A percentile compares a stretch with the other conserved stretches of the same genome.
Conservation (phyloP, 164 flowering plant species). For the Paratinospora sagittata region DNA sequence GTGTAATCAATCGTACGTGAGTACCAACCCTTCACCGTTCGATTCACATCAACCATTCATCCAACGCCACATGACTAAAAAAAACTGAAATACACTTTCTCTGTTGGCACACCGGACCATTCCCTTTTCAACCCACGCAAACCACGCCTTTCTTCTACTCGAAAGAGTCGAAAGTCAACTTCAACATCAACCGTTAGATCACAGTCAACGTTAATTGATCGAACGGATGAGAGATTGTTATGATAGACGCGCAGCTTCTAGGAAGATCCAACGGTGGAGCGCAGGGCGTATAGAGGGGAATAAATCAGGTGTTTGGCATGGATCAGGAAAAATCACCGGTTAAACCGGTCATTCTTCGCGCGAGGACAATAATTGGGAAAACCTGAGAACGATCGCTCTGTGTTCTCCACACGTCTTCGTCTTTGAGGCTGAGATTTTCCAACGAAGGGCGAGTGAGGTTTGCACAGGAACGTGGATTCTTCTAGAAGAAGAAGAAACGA, state of each 20-base stretch:
- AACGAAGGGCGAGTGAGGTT: not conserved
- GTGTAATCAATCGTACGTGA: not conserved
- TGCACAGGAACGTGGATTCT: no score
- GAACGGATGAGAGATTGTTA: no score
- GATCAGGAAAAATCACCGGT: no score
- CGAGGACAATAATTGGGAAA: not conserved
- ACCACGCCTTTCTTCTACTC: not conserved
- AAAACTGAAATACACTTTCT: not conserved
- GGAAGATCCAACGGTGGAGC: no score
- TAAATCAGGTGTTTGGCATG: no score
- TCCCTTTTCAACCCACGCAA: not conserved
- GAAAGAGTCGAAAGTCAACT: no score
- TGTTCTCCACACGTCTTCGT: constrained; percentile 11
- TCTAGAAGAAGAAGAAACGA: no score
- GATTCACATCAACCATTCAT: no score
- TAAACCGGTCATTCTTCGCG: not conserved
- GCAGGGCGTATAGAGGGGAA: no score
- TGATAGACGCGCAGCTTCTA: no score
- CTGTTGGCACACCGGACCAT: not conserved
- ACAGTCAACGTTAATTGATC: no score
- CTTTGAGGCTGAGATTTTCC: not conserved
- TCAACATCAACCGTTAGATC: no score
- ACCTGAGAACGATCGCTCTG: not conserved
- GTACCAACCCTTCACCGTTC: not conserved
- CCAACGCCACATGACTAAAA: not conserved